Conservation (phyloP, 345 rosid genomes). For the Heritiera littoralis region DNA sequence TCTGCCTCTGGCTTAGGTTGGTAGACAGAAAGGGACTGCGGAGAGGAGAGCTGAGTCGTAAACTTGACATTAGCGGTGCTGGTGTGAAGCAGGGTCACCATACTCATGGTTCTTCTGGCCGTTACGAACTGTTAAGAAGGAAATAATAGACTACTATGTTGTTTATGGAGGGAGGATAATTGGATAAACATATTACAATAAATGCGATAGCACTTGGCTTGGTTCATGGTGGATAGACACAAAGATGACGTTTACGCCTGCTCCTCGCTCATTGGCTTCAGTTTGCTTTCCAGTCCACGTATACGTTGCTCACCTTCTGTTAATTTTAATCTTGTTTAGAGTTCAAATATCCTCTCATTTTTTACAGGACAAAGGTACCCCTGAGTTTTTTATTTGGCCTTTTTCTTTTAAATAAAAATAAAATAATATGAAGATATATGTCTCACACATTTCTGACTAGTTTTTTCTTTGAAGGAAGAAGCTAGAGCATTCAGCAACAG, state of each 20-base stretch:
- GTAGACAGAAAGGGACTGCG: slow-evolving; percentile 2
- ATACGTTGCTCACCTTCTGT: slow-evolving; percentile 6
- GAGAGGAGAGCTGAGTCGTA: slow-evolving; percentile 11
- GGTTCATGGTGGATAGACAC: slow-evolving; percentile 15
- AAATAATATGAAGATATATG: too few species aligned
- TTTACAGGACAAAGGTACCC: slow-evolving; percentile 24
- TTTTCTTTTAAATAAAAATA: too few species aligned
- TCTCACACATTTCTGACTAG: too few species aligned
- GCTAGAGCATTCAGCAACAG: too few species aligned
- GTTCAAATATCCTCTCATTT: slow-evolving; percentile 25
- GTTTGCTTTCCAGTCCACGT: not conserved
- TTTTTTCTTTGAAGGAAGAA: too few species aligned
- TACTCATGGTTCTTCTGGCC: slow-evolving; percentile 2
- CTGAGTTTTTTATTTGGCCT: too few species aligned
- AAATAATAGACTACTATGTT: not conserved
- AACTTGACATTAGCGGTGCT: not conserved
- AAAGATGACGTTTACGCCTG: not conserved
- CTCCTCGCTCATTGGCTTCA: slow-evolving; percentile 15
- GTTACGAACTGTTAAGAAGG: slow-evolving; percentile 6
- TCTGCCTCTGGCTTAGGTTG: slow-evolving; percentile 16
- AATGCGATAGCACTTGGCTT: not conserved
- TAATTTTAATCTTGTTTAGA: slow-evolving; percentile 31
- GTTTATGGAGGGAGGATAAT: not conserved
- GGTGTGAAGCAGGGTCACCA: slow-evolving; percentile 13
- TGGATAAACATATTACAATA: too few species aligned